Evolutionary conservation across 2,329 filamentous ascomycete species (phyloP).

Genomic region (Didymellaceae sp.): DNA sequence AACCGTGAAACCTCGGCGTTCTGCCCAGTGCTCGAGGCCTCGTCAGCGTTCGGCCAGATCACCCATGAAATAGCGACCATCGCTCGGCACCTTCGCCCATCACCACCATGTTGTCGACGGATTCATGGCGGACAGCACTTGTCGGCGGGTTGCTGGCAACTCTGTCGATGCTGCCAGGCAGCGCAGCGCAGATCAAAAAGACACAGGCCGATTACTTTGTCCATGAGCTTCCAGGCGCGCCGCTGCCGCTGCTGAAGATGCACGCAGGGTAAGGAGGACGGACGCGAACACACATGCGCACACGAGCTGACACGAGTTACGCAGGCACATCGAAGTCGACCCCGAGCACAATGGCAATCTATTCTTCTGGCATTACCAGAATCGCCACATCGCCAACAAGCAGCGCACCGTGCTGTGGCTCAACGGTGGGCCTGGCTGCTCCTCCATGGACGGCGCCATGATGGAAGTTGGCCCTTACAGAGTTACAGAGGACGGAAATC

Average conservation of each 20-base stretch:
- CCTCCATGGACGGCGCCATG: slow-evolving; percentile 93
- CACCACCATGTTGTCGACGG: slow-evolving; percentile 35
- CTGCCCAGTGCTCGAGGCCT: slow-evolving; percentile 24
- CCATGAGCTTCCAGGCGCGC: slow-evolving; percentile 81
- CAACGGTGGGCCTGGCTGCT: slow-evolving; percentile 96
- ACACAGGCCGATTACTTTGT: slow-evolving; percentile 89
- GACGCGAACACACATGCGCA: neutral
- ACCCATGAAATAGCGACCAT: slow-evolving; percentile 47
- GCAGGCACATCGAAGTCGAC: slow-evolving; percentile 88
- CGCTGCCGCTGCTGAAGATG: slow-evolving; percentile 87
- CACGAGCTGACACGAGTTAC: slow-evolving; percentile 2
- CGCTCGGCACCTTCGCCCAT: slow-evolving; percentile 26
- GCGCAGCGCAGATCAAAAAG: slow-evolving; percentile 56
- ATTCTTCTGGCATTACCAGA: slow-evolving; percentile 99
- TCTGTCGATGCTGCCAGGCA: slow-evolving; percentile 41
- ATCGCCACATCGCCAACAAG: slow-evolving; percentile 89
- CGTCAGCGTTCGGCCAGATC: slow-evolving; percentile 44
- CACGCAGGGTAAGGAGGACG: slow-evolving; percentile 80
- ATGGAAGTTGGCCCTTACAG: slow-evolving; percentile 97
- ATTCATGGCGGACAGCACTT: slow-evolving; percentile 43
- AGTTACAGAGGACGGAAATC: slow-evolving; percentile 72
- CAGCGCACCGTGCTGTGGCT: slow-evolving; percentile 95
- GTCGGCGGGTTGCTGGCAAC: slow-evolving; percentile 41
- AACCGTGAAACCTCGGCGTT: slow-evolving; percentile 7
- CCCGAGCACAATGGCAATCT: slow-evolving; percentile 87